These are phyloP conservation scores for Diversispora epigaea DNA, from an alignment of 192 early-diverging fungal genomes.

Conservation along the genomic window DNA sequence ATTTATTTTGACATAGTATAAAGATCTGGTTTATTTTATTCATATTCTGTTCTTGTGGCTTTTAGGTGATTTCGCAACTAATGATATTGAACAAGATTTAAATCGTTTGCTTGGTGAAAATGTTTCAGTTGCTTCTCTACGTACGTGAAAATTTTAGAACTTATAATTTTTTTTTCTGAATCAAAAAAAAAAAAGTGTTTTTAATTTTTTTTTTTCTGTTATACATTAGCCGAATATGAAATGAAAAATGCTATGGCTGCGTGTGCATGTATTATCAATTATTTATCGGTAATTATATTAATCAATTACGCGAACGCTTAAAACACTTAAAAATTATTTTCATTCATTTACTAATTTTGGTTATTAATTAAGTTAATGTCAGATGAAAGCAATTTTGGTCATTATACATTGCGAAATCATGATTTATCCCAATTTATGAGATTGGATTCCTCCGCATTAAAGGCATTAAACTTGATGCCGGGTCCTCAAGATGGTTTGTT, in stretches of 20 bases:
- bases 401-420: conserved; percentile 68
- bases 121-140: conserved; percentile 60
- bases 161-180: background rate
- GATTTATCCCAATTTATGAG: conserved; percentile 89
- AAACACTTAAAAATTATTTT: too few species aligned
- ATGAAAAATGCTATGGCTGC: conserved; percentile 68
- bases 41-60: background rate
- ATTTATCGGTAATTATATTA: conserved; percentile 49
- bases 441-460: conserved; percentile 86
- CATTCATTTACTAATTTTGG: too few species aligned
- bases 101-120: conserved; percentile 72
- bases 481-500: conserved; percentile 63
- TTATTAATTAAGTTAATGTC: conserved; percentile 52
- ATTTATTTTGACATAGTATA: background rate
- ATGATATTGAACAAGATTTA: conserved; percentile 86
- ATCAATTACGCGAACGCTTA: background rate
- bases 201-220: background rate
- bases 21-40: background rate
- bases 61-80: conserved; percentile 62
- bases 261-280: conserved; percentile 69
- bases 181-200: background rate
- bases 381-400: conserved; percentile 78
- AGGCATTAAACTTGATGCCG: conserved; percentile 85
- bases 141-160: conserved; percentile 46
- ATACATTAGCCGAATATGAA: conserved; percentile 64